Percentiles rank a stretch among this genome's conserved stretches.
Evolutionary conservation across 163 green algal genomes (phyloP).

Genomic region (Chloromonas sp.): DNA sequence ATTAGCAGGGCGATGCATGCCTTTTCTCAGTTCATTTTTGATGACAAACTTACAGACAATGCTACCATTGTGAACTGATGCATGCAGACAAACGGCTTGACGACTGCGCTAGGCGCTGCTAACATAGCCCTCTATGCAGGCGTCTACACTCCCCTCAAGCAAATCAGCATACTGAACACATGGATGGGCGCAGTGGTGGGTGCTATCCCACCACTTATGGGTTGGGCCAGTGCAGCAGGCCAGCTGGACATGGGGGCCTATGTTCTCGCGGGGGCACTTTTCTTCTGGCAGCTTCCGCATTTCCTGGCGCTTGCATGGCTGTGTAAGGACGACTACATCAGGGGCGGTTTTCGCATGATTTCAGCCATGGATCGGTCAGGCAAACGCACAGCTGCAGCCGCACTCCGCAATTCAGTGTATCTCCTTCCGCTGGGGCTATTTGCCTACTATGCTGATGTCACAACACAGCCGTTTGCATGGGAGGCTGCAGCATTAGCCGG

Average conservation of each 20-base stretch:
- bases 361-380: conserved; percentile 74
- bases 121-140: conserved; percentile 95
- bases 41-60: too few relatives aligned
- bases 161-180: conserved; percentile 82
- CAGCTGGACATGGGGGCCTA: conserved; percentile 69
- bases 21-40: too few relatives aligned
- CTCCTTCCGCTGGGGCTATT: conserved; percentile 69
- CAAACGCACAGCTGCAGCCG: conserved; percentile 67
- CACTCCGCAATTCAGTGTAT: conserved; percentile 85
- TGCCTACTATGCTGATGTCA: conserved; percentile 34
- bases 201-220: conserved; percentile 95
- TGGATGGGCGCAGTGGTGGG: conserved; percentile 98
- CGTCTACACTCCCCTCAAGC: conserved; percentile 97
- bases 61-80: not conserved
- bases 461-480: conserved; percentile 55
- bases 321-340: conserved; percentile 84
- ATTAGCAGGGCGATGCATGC: too few relatives aligned
- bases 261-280: conserved; percentile 82
- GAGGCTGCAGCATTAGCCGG: conserved; percentile 60
- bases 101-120: conserved; percentile 74
- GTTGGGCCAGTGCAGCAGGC: conserved; percentile 81
- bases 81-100: conserved; percentile 76
- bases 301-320: conserved; percentile 97
- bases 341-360: conserved; percentile 92
- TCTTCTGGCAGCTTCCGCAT: conserved; percentile 99